A percentile compares a stretch with the other conserved stretches of the same genome.
Evolutionary conservation across 2,329 filamentous ascomycete genomes (phyloP).

Genomic region (Pseudogymnoascus sp.): DNA sequence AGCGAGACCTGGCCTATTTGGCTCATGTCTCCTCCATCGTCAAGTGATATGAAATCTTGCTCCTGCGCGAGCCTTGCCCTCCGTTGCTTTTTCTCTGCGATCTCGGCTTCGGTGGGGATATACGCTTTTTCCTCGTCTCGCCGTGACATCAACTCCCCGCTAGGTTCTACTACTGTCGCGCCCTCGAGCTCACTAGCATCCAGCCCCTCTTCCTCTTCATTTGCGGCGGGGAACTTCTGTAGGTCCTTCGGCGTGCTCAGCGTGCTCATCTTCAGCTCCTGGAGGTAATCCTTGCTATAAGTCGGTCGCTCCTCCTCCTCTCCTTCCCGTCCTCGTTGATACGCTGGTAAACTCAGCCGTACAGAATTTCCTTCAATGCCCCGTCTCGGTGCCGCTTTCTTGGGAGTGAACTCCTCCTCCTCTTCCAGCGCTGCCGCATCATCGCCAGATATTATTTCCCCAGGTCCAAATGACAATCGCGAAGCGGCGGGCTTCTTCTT

Average conservation of each 20-base stretch:
- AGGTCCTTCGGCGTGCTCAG: constrained; percentile 70
- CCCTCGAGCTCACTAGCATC: constrained; percentile 57
- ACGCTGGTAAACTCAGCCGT: constrained; percentile 42
- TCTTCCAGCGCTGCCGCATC: constrained; percentile 45
- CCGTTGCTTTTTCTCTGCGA: constrained; percentile 83
- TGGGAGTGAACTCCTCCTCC: constrained; percentile 51
- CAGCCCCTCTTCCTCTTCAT: constrained; percentile 47
- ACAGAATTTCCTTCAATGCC: constrained; percentile 61
- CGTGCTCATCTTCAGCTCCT: constrained; percentile 78
- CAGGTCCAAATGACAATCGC: constrained; percentile 69
- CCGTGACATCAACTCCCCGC: constrained; percentile 12
- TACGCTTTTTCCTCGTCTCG: constrained; percentile 29
- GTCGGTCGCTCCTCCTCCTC: constrained; percentile 63
- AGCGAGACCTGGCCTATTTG: constrained; percentile 27
- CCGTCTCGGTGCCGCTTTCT: constrained; percentile 54
- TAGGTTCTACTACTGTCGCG: constrained; percentile 53
- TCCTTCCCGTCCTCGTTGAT: constrained; percentile 23
- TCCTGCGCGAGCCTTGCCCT: constrained; percentile 73
- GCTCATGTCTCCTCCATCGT: constrained; percentile 44
- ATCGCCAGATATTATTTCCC: constrained; percentile 46
- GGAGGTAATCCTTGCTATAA: constrained; percentile 81
- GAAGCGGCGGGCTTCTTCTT: constrained; percentile 54
- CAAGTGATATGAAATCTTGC: constrained; percentile 59
- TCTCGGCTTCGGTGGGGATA: constrained; percentile 78
- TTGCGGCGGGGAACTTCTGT: constrained; percentile 35